Conservation (phyloP, 345 rosid genomes). For the Eucalyptus pumila region DNA sequence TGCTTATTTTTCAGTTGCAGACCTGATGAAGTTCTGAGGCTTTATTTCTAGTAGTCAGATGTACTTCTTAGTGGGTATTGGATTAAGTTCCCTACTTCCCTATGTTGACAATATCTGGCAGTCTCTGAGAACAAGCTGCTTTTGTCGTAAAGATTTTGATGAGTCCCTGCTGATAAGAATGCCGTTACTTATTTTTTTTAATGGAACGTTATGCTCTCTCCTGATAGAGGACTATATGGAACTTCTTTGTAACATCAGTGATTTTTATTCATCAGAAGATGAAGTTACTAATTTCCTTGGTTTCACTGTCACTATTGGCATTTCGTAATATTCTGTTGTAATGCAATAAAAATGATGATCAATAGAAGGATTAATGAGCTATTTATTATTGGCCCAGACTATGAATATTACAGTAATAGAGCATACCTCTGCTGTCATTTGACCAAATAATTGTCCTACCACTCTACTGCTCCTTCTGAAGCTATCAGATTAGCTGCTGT, state of each 20-base stretch:
- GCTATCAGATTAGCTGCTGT: neutral
- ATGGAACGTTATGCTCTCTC: neutral
- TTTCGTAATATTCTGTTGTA: neutral
- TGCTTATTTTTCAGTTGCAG: neutral
- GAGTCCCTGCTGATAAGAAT: neutral
- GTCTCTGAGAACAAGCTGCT: neutral
- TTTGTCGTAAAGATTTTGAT: neutral
- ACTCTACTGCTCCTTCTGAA: neutral
- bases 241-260: neutral
- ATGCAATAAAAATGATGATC: neutral
- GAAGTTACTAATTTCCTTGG: neutral
- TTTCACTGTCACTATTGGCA: neutral
- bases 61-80: neutral
- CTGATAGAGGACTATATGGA: neutral
- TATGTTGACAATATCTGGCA: neutral
- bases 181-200: neutral
- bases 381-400: neutral
- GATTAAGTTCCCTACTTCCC: neutral
- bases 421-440: neutral
- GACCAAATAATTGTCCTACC: neutral
- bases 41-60: neutral
- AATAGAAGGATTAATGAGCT: neutral
- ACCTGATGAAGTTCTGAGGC: neutral
- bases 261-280: neutral
- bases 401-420: neutral